These are phyloP conservation scores for Coprinopsis sp. DNA, from an alignment of 768 basidiomycete species.

Conservation along the genomic window DNA sequence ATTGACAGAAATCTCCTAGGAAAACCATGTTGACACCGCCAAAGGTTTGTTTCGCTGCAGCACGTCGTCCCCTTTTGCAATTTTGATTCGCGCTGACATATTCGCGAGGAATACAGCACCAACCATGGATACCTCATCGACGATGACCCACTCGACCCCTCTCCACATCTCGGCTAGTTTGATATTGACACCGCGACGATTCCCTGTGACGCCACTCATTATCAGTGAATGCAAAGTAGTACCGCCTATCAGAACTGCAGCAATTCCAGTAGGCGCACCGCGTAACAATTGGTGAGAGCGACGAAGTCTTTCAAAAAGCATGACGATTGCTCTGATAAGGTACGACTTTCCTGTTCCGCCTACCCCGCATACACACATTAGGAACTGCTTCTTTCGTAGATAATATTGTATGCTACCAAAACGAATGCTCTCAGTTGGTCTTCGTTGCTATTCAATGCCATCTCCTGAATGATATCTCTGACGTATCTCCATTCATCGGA, in stretches of 20 bases:
- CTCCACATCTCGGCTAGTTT: background rate
- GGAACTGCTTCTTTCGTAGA: constrained; percentile 2
- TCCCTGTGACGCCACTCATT: background rate
- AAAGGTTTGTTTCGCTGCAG: constrained; percentile 20
- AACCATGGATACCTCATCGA: constrained; percentile 1
- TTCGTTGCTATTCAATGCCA: constrained; percentile 3
- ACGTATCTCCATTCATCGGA: too few relatives aligned
- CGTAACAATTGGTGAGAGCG: background rate
- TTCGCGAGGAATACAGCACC: background rate
- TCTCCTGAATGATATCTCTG: background rate
- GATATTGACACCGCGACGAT: too few relatives aligned
- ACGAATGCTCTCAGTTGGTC: constrained; percentile 11
- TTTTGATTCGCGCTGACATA: background rate
- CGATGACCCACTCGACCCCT: background rate
- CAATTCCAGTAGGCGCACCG: background rate
- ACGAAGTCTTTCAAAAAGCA: background rate
- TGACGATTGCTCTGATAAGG: background rate
- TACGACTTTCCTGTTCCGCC: constrained; percentile 1
- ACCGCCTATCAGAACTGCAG: background rate
- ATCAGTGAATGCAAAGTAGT: background rate
- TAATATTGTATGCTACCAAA: constrained; percentile 3
- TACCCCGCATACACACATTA: background rate
- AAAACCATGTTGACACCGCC: constrained; percentile 30
- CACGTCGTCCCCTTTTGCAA: background rate
- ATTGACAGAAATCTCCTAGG: constrained; percentile 33